phyloP scores from a whole-genome alignment of 345 rosid genomes.

The Linum tenue region DNA sequence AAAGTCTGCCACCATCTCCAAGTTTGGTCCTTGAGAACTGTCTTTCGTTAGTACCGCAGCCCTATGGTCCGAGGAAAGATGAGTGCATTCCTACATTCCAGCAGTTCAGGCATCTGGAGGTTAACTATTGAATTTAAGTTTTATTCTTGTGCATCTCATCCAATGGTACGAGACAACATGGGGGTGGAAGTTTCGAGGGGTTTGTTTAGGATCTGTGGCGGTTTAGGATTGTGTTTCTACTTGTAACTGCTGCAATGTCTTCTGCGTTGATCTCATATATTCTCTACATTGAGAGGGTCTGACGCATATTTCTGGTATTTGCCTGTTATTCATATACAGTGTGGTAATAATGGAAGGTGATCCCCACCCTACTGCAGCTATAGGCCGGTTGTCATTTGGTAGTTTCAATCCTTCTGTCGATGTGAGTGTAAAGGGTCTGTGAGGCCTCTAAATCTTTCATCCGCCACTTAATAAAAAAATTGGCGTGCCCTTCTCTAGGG shows the following conservation, averaged over 20 bases:
- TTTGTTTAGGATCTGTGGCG: too few relatives aligned
- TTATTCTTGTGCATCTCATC: too few relatives aligned
- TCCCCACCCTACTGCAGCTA: slow-evolving; percentile 71
- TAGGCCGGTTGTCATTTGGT: slow-evolving; percentile 93
- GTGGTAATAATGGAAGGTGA: slow-evolving; percentile 83
- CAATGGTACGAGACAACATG: too few relatives aligned
- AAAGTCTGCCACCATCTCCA: neutral
- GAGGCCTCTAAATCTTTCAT: slow-evolving; percentile 15
- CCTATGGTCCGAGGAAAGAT: too few relatives aligned
- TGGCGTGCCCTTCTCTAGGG: slow-evolving; percentile 15
- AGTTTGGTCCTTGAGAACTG: too few relatives aligned
- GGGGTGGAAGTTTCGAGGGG: too few relatives aligned
- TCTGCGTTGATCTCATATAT: neutral
- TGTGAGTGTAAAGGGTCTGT: slow-evolving; percentile 43
- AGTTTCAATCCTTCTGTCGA: slow-evolving; percentile 87
- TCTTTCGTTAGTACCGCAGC: too few relatives aligned
- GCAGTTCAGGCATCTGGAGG: neutral
- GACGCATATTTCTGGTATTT: neutral
- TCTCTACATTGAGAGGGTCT: neutral
- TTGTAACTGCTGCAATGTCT: neutral
- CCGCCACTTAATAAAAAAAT: slow-evolving; percentile 3
- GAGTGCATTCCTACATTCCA: neutral
- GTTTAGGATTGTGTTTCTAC: too few relatives aligned
- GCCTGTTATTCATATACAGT: slow-evolving; percentile 19
- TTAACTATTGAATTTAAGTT: neutral